These are phyloP conservation scores for Agaricus bisporus DNA, from an alignment of 768 basidiomycete species.

Conservation along the genomic window DNA sequence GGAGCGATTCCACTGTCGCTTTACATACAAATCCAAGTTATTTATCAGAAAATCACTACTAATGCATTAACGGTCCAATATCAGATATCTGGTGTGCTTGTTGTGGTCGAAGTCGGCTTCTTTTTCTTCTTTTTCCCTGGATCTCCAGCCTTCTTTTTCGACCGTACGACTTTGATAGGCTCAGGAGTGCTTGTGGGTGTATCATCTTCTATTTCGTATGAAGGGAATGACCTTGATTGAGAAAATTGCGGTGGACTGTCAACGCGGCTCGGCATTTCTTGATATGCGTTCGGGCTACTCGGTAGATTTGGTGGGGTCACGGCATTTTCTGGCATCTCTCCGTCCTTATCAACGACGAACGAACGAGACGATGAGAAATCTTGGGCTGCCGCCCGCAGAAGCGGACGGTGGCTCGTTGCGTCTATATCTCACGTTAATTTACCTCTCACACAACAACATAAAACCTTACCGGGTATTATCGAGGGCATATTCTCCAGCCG, in stretches of 20 bases:
- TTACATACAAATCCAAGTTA: neutral
- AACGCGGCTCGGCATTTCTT: conserved; percentile 11
- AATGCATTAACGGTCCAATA: neutral
- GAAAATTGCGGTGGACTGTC: conserved; percentile 25
- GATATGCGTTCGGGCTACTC: conserved; percentile 13
- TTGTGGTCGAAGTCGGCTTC: conserved; percentile 22
- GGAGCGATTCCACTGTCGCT: neutral
- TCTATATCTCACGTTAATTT: neutral
- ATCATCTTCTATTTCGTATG: conserved; percentile 48
- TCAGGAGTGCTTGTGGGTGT: conserved; percentile 49
- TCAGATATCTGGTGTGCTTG: conserved; percentile 13
- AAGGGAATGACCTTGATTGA: conserved; percentile 36
- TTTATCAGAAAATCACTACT: neutral
- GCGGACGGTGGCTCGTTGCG: conserved; percentile 26
- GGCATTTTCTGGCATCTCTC: conserved; percentile 80
- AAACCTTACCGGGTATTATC: conserved; percentile 24
- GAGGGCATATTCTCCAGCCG: conserved; percentile 68
- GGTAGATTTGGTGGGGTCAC: conserved; percentile 22
- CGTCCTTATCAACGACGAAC: conserved; percentile 67
- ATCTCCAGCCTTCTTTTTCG: conserved; percentile 57
- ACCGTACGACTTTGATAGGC: conserved; percentile 68
- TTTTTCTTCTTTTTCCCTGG: conserved; percentile 55
- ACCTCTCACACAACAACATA: neutral
- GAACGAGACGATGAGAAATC: conserved; percentile 32
- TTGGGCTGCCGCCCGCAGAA: conserved; percentile 35